Conservation (phyloP, 1,284 basidiomycete species). For the Cystobasidiaceae sp. region DNA sequence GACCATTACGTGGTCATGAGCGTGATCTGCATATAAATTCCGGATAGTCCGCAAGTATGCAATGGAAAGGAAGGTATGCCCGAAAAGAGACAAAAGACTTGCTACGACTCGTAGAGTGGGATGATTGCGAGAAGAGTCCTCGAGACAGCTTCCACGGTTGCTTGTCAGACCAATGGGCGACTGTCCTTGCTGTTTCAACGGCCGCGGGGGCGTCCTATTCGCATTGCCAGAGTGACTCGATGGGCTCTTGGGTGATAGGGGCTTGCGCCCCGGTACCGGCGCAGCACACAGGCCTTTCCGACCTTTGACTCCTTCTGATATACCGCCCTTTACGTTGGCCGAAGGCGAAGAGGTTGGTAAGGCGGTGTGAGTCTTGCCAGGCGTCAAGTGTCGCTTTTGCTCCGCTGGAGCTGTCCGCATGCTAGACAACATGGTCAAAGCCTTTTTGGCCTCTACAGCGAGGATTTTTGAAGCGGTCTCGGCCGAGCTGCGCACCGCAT, state of each 20-base stretch:
- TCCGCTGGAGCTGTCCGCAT: not conserved
- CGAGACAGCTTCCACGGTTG: not conserved
- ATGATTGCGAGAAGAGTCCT: not conserved
- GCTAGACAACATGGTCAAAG: conserved; percentile 31
- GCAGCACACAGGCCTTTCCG: conserved; percentile 33
- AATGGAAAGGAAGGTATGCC: conserved; percentile 52
- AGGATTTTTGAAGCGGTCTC: conserved; percentile 18
- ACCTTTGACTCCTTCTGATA: no score
- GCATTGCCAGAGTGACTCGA: not conserved
- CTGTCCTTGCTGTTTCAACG: not conserved
- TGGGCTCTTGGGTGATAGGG: conserved; percentile 7
- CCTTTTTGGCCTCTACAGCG: conserved; percentile 40
- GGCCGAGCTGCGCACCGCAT: conserved; percentile 31
- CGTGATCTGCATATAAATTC: conserved; percentile 52
- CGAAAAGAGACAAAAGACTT: conserved; percentile 63
- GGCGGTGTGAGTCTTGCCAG: no score
- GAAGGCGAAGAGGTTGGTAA: no score
- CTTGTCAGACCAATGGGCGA: not conserved
- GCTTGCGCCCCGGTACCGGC: not conserved
- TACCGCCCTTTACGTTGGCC: no score
- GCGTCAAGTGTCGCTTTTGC: not conserved
- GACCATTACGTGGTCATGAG: conserved; percentile 50
- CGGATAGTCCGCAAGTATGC: conserved; percentile 54
- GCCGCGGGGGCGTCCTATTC: not conserved
- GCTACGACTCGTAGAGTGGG: conserved; percentile 57